Evolutionary conservation across 2,329 filamentous ascomycete species (phyloP).

Genomic region (Colletotrichum kahawae): DNA sequence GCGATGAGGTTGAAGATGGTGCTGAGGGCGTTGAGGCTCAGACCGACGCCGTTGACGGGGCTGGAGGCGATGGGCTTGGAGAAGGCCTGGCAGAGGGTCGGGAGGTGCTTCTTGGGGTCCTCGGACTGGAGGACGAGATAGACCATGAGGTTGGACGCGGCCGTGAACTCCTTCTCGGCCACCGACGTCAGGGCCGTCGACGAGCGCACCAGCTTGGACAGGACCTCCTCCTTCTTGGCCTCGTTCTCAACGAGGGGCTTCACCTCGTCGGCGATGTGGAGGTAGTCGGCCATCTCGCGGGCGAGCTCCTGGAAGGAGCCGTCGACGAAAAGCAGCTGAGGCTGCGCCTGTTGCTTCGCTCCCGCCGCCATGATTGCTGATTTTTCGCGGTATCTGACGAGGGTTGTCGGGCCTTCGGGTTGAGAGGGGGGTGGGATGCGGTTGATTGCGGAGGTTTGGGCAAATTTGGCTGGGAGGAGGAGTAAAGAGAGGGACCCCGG

Average conservation of each 20-base stretch:
- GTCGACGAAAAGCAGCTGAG: conserved; percentile 78
- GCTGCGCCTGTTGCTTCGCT: conserved; percentile 50
- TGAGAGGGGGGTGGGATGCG: background rate
- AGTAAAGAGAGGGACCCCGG: conserved; percentile 18
- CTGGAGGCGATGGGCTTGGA: conserved; percentile 85
- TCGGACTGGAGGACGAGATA: conserved; percentile 89
- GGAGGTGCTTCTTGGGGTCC: conserved; percentile 84
- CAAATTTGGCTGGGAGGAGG: conserved; percentile 24
- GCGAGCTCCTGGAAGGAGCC: conserved; percentile 92
- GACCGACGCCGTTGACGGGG: conserved; percentile 80
- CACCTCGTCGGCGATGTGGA: conserved; percentile 83
- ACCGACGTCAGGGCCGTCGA: conserved; percentile 80
- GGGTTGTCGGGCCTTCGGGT: background rate
- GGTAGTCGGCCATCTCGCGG: conserved; percentile 92
- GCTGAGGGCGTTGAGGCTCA: conserved; percentile 89
- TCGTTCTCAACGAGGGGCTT: conserved; percentile 74
- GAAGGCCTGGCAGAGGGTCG: conserved; percentile 88
- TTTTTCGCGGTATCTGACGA: background rate
- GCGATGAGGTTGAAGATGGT: conserved; percentile 96
- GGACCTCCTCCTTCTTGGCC: conserved; percentile 75
- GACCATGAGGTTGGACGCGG: conserved; percentile 95
- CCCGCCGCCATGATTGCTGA: conserved; percentile 33
- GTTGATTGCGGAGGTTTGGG: conserved; percentile 11
- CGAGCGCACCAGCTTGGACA: conserved; percentile 87
- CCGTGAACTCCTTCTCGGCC: conserved; percentile 95